phyloP scores from a whole-genome alignment of 148 eudicot species.

The Rhododendron vialii region DNA sequence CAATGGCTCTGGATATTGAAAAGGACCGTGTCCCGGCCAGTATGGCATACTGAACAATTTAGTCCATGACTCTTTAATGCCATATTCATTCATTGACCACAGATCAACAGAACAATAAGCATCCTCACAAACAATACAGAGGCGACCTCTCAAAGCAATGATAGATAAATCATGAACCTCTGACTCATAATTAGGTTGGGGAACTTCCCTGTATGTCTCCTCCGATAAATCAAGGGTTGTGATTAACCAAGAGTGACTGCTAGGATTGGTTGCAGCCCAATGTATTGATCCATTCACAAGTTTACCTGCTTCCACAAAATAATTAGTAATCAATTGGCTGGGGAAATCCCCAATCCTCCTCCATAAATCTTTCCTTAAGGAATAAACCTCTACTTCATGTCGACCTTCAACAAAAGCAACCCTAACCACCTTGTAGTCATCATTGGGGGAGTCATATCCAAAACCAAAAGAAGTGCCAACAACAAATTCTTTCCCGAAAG shows the following conservation, averaged over 20 bases:
- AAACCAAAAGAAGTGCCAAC: not conserved
- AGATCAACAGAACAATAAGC: not conserved
- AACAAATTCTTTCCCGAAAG: not conserved
- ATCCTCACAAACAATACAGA: not conserved
- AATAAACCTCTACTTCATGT: not conserved
- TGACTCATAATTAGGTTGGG: not conserved
- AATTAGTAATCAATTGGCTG: not conserved
- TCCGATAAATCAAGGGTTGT: constrained; percentile 5
- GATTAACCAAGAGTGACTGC: not conserved
- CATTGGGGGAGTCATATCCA: constrained; percentile 6
- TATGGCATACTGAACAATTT: not conserved
- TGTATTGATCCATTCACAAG: not conserved
- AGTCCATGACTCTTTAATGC: constrained; percentile 1
- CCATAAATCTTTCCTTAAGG: not conserved
- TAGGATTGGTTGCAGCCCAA: constrained; percentile 1
- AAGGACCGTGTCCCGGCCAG: not conserved
- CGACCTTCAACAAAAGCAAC: not conserved
- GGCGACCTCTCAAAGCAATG: not conserved
- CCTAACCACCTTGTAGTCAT: constrained; percentile 7
- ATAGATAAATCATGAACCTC: not conserved
- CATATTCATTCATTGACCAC: constrained; percentile 6
- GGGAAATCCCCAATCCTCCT: constrained; percentile 2
- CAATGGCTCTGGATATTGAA: not conserved
- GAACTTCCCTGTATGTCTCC: constrained; percentile 1
- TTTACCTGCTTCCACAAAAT: not conserved